Percentiles rank a stretch among this genome's conserved stretches.
Evolutionary conservation across 2,329 filamentous ascomycete genomes (phyloP).

Genomic region (Pseudomassariella vexata): DNA sequence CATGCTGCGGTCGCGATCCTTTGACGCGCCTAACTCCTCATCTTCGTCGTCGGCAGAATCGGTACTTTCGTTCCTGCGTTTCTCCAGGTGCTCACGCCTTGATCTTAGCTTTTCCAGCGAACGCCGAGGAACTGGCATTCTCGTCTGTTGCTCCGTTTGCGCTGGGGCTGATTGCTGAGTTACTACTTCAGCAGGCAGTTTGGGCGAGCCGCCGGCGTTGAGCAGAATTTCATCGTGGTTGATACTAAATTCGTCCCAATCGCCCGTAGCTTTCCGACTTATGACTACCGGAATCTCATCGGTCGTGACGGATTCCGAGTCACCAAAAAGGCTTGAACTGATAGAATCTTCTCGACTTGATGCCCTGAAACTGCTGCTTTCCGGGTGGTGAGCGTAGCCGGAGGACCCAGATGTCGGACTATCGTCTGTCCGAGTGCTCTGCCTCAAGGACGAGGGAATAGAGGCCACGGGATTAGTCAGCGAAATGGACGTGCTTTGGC

Average conservation of each 20-base stretch:
- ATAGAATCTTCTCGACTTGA: constrained; percentile 87
- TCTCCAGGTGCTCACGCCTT: constrained; percentile 72
- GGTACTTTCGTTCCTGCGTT: constrained; percentile 62
- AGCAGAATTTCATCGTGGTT: constrained; percentile 50
- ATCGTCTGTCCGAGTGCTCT: constrained; percentile 62
- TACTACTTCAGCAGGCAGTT: constrained; percentile 46
- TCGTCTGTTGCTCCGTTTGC: constrained; percentile 47
- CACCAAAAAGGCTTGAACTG: constrained; percentile 80
- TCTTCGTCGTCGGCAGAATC: constrained; percentile 95
- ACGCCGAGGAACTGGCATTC: constrained; percentile 46
- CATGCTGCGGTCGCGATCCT: constrained; percentile 30
- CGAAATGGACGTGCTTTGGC: constrained; percentile 35
- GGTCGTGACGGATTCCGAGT: constrained; percentile 70
- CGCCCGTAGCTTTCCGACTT: constrained; percentile 65
- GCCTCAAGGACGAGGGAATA: constrained; percentile 59
- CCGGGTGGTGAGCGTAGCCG: constrained; percentile 60
- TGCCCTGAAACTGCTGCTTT: constrained; percentile 64
- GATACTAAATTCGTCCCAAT: constrained; percentile 81
- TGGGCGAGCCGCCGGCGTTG: constrained; percentile 26
- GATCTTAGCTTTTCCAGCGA: constrained; percentile 69
- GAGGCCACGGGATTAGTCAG: constrained; percentile 57
- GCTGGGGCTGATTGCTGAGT: constrained; percentile 61
- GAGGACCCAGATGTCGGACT: constrained; percentile 80
- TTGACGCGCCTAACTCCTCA: constrained; percentile 70
- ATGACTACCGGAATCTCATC: constrained; percentile 76